Percentiles rank a stretch among this genome's conserved stretches.
Conservation (phyloP, 2,329 filamentous ascomycete species). For the Peltaster fructicola region DNA sequence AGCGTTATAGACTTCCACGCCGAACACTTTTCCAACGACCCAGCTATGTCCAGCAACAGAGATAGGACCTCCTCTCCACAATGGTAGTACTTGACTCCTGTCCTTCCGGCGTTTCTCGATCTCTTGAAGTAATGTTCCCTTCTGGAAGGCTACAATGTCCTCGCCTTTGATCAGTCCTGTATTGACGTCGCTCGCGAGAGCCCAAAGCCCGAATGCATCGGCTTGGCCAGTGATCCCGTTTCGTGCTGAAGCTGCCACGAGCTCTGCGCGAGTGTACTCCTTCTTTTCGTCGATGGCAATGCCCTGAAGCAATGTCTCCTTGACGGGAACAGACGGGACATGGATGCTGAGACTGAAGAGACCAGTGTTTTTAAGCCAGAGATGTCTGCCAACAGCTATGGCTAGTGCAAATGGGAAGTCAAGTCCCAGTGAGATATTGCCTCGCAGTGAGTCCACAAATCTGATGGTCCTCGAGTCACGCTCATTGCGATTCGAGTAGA, state of each 20-base stretch:
- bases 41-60: constrained; percentile 17
- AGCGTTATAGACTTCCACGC: constrained; percentile 16
- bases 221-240: constrained; percentile 9
- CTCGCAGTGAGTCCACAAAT: constrained; percentile 18
- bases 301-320: constrained; percentile 14
- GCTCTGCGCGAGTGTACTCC: constrained; percentile 14
- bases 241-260: constrained; percentile 9
- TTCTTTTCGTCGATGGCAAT: constrained; percentile 16
- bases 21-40: constrained; percentile 17
- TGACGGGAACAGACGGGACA: constrained; percentile 16
- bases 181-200: constrained; percentile 15
- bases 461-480: constrained; percentile 18
- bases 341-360: constrained; percentile 18
- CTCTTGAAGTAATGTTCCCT: constrained; percentile 14
- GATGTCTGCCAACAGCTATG: constrained; percentile 17
- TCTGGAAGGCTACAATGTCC: constrained; percentile 18
- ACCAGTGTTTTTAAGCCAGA: constrained; percentile 17
- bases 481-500: constrained; percentile 17
- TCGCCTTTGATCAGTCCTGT: constrained; percentile 14
- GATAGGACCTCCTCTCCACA: constrained; percentile 20
- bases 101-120: constrained; percentile 15
- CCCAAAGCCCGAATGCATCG: constrained; percentile 19
- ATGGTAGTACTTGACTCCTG: constrained; percentile 17
- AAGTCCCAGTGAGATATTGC: constrained; percentile 20
- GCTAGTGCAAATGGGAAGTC: constrained; percentile 20